Evolutionary conservation across 176 grass and related monocot genomes (phyloP), one percentile per base, ranked within the genome.

Genomic region (Avena atlantica): DNA sequence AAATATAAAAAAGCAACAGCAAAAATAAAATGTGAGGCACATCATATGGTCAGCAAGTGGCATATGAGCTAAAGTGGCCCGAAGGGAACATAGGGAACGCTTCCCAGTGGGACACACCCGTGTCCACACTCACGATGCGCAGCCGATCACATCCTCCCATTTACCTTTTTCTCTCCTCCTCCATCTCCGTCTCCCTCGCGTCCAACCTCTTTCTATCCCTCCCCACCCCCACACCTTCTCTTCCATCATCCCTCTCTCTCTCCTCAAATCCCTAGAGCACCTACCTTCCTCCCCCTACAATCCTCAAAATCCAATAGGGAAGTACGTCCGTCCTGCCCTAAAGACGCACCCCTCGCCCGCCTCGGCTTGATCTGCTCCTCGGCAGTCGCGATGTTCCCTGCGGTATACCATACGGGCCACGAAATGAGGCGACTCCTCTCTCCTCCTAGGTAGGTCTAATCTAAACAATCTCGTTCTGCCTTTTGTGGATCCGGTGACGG

Each of bases 281-380:
- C 40, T 40, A 14, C 58, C 78, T 89, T 86, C 75, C 81, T 79
- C 78, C 66, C 81, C 81, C 47, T 50, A 48, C 66, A 31, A 58
- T 40, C 23, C 66, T 60, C 68, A 90, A 89, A 89, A 87, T 84
- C 86, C 74, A 23, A 27, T 37, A 47, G 31, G 31, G 31, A 34
- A 34, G 31, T 34, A 34, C 31, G 31, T 34, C 31, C 31, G 31
- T 34, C 31, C 31, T 34, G 31, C 13, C 12, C 34, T 2, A 2
- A 15, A 49, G 61, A 17, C 40, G 29, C 88, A 52, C 40, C 78
- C 49, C 70, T 0, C 62, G 21, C 17, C 61, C 48, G 9, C 62
- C 78, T 78, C 45, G 17, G n/a, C 2, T 47, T 5, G 70, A 83
- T 77, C 85, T 44, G 17, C n/a, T 8, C 61, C 2, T 34, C 24